Evolutionary conservation across 2,329 filamentous ascomycete genomes (phyloP).

Genomic region (Thielaviopsis populi): DNA sequence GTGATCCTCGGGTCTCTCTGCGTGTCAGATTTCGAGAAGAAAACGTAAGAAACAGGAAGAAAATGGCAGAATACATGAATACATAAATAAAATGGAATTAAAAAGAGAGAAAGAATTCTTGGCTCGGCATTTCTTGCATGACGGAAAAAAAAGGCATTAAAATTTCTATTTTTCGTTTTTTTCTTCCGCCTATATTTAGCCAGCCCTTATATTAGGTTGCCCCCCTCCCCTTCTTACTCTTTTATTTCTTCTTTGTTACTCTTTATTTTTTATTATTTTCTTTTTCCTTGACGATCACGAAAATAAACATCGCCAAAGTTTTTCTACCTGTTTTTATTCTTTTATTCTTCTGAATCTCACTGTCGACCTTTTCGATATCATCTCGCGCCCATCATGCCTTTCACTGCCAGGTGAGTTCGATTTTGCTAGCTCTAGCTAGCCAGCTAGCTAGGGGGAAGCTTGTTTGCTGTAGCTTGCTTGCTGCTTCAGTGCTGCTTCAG

Average conservation of each 20-base stretch:
- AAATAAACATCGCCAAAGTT: neutral
- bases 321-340: neutral
- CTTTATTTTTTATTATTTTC: neutral
- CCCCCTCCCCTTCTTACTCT: neutral
- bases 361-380: neutral
- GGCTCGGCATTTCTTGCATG: neutral
- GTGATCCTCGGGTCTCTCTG: neutral
- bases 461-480: neutral
- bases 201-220: neutral
- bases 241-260: neutral
- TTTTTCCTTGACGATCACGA: neutral
- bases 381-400: conserved; percentile 34
- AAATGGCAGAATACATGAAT: neutral
- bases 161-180: neutral
- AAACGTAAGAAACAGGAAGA: neutral
- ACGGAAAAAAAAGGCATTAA: neutral
- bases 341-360: neutral
- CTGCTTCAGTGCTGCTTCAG: neutral
- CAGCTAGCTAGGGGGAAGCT: neutral
- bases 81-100: neutral
- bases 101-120: neutral
- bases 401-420: conserved; percentile 43
- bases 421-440: neutral
- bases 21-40: conserved; percentile 1
- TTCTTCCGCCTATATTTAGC: neutral